Evolutionary conservation across 192 early-diverging fungal genomes (phyloP), one percentile per base, ranked within the genome.

Genomic region (Rhizophagus clarus): DNA sequence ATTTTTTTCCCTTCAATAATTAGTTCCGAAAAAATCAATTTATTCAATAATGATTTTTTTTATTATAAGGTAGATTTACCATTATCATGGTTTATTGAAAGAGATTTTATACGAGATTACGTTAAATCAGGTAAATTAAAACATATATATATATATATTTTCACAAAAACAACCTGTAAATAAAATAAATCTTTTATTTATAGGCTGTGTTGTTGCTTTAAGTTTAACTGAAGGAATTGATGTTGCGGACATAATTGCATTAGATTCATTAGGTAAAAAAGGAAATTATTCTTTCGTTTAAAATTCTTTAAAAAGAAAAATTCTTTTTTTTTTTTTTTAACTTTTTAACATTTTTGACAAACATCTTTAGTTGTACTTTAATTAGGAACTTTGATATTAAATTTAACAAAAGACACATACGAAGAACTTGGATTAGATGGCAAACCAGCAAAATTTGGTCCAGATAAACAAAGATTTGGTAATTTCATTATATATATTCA

Each of bases 391-490:
- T 37, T 87, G 24, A 82, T 84, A 20, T 63, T 87, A 40, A 82
- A 81, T 11, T 68, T 87, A 26, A 85, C 83, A 6, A 87, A 87
- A 62, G 86, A 87, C 71, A 80, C 84, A 1, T 87, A 87, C 32
- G 86, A 87, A 34, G 73, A 82, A 29, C 80, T 87, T 71, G 86
- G 86, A 69, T 32, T 87, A 24, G 45, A 74, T 1, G 86, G 86
- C 0, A 61, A 73, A n/a, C 72, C 81, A 12, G 74, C 86, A n/a
- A 78, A 80, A 72, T 87, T 83, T 61, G 69, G 81, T 26, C 70
- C 81, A 15, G 29, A 81, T 42, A 68, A 74, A 1, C 84, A 85
- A 45, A 67, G 84, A 67, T 87, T 82, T 81, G 76, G 86, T 87
- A 85, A 28, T 78, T 61, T 34, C 0, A 45, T 45, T 45, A 45